Evolutionary conservation across 176 grass and related monocot genomes (phyloP).

Genomic region (Zizania latifolia): DNA sequence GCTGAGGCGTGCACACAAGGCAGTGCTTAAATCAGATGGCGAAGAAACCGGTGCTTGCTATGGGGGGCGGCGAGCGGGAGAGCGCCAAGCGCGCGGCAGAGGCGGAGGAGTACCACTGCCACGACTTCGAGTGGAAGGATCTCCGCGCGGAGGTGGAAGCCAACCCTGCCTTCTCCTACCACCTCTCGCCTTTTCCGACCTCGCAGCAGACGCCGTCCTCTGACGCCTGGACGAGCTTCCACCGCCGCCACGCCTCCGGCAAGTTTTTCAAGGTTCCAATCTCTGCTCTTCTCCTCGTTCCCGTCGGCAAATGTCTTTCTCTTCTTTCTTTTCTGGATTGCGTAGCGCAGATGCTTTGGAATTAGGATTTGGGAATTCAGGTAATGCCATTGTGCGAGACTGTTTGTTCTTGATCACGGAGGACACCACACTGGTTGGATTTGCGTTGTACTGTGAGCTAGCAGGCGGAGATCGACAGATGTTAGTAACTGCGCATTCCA

Average conservation of each 20-base stretch:
- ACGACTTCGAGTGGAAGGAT: conserved; percentile 83
- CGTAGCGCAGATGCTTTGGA: not conserved
- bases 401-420: no score
- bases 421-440: no score
- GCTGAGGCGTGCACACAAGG: not conserved
- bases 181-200: conserved; percentile 41
- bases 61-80: not conserved
- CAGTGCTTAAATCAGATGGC: not conserved
- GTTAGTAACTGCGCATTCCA: no score
- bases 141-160: conserved; percentile 59
- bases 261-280: conserved; percentile 75
- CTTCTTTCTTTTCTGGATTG: not conserved
- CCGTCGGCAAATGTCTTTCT: not conserved
- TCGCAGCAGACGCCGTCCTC: not conserved
- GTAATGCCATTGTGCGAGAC: no score
- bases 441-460: no score
- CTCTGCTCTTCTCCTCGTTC: not conserved
- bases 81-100: conserved; percentile 19
- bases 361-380: not conserved
- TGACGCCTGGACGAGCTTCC: conserved; percentile 85
- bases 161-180: conserved; percentile 53
- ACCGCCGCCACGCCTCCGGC: conserved; percentile 65
- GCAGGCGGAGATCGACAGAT: not conserved
- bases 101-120: conserved; percentile 71
- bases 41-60: not conserved